Evolutionary conservation across 148 eudicot genomes (phyloP), one percentile per base, ranked within the genome.

Genomic region (Cornus controversa): DNA sequence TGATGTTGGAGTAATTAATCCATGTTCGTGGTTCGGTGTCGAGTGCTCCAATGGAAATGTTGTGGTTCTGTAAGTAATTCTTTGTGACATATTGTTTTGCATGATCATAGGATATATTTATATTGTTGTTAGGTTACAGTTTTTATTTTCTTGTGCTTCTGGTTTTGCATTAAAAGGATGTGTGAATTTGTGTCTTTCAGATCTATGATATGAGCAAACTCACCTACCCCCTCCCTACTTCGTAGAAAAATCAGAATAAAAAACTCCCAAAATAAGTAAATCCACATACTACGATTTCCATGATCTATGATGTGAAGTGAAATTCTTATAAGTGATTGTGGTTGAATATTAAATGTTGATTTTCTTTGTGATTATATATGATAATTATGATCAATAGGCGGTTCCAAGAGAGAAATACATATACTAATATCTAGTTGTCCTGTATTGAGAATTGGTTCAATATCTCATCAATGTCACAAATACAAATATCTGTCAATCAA

Each of bases 11-110:
- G 88, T 87, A 40, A 72, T 40, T 50, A 76, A 84, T 83, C 97
- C 89, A 24, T 92, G 95, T 89, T 86, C 90, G 25, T 94, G 95
- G 97, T 86, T 72, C 79, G 93, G 98, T 31, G 84, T 92, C 71
- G 90, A 76, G 76, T 92, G 97, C 85, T 79, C 75, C 58, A 47
- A 77, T 66, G 93, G 92, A 26, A 71, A 84, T 84, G 93, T 92
- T 50, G 86, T 89, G 71, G 83, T 83, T 73, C 63, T 92, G 98
- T 94, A 82, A 92, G 98, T 87, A 23, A 57, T 63, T 76, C 50
- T 45, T 18, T 24, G 23, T 7, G 2, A 63, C 47, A 15, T 45
- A 0, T 25, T 42, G 78, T 84, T 70, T 70, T 90, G 26, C 4
- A 20, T 37, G 18, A 24, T 28, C 23, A 67, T 40, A n/a, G 0